A percentile compares a stretch with the other conserved stretches of the same genome.
These are phyloP conservation scores for Pezicula carpinea DNA, from an alignment of 2,329 filamentous ascomycete genomes.

Conservation along the genomic window DNA sequence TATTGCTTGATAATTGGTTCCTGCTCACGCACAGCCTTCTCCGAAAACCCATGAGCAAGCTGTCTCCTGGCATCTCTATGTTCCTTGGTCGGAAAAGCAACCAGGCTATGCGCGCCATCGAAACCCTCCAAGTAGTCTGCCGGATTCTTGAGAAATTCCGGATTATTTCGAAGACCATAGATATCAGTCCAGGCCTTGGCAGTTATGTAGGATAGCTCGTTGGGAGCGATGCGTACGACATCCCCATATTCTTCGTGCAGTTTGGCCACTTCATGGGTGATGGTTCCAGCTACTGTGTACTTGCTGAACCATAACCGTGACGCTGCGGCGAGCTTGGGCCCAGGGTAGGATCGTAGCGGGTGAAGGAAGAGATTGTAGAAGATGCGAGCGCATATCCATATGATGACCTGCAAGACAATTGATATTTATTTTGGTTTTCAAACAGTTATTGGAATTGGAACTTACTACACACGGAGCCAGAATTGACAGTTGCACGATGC, in stretches of 20 bases:
- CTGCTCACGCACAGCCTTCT: constrained; percentile 17
- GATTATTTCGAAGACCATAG: constrained; percentile 10
- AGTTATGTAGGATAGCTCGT: constrained; percentile 5
- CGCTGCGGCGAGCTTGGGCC: constrained; percentile 6
- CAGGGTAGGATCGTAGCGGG: constrained; percentile 10
- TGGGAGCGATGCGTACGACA: constrained; percentile 12
- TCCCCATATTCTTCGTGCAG: constrained; percentile 14
- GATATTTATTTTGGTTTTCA: too few relatives aligned
- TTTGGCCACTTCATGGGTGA: constrained; percentile 1
- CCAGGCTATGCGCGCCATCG: neutral
- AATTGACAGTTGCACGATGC: too few relatives aligned
- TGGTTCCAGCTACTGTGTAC: neutral
- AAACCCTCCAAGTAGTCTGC: neutral
- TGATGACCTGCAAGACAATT: too few relatives aligned
- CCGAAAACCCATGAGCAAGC: constrained; percentile 14
- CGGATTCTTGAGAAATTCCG: neutral
- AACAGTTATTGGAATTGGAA: too few relatives aligned
- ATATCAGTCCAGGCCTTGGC: constrained; percentile 8
- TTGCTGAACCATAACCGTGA: constrained; percentile 3
- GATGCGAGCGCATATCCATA: too few relatives aligned
- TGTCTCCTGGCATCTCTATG: too few relatives aligned
- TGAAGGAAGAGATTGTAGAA: constrained; percentile 13
- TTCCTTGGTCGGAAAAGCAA: neutral
- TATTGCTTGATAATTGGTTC: constrained; percentile 18
- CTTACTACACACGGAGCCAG: too few relatives aligned